phyloP scores from a whole-genome alignment of 2,329 filamentous ascomycete species.

The Septoria petroselini region DNA sequence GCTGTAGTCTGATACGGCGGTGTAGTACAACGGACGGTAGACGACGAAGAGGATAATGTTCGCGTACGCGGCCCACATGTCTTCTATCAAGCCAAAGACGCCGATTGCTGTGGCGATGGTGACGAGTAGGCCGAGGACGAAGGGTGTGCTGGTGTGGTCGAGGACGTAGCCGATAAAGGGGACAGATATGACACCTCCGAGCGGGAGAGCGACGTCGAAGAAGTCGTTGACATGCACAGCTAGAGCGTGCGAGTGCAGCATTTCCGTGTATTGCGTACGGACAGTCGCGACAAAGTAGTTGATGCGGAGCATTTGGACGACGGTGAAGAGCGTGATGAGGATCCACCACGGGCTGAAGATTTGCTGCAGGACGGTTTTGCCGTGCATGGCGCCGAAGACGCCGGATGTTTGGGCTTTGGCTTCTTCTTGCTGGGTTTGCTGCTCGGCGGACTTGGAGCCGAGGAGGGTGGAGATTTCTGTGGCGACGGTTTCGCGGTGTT shows the following conservation, averaged over 20 bases:
- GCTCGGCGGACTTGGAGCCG: conserved; percentile 60
- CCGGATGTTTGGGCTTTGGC: conserved; percentile 67
- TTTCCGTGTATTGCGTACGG: conserved; percentile 72
- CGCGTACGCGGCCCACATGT: conserved; percentile 68
- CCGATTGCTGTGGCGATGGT: conserved; percentile 70
- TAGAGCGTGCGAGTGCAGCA: conserved; percentile 60
- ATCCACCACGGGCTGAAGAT: conserved; percentile 80
- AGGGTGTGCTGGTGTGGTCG: conserved; percentile 70
- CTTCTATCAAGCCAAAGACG: conserved; percentile 69
- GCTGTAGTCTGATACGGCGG: conserved; percentile 79
- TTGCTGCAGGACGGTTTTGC: conserved; percentile 66
- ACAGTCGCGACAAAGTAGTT: conserved; percentile 93
- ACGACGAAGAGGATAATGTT: conserved; percentile 78
- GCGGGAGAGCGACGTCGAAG: conserved; percentile 80
- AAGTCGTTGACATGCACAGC: conserved; percentile 74
- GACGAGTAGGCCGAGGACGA: conserved; percentile 69
- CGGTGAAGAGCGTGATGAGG: conserved; percentile 76
- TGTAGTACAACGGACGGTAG: conserved; percentile 88
- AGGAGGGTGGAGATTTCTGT: conserved; percentile 72
- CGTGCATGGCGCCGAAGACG: conserved; percentile 84
- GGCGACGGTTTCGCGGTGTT: conserved; percentile 61
- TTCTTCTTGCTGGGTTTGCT: conserved; percentile 64
- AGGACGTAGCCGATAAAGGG: conserved; percentile 81
- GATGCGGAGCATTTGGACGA: conserved; percentile 60
- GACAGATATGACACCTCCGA: conserved; percentile 79